Evolutionary conservation across 257 asterid genomes (phyloP).

Genomic region (Solanum chiquidenum): DNA sequence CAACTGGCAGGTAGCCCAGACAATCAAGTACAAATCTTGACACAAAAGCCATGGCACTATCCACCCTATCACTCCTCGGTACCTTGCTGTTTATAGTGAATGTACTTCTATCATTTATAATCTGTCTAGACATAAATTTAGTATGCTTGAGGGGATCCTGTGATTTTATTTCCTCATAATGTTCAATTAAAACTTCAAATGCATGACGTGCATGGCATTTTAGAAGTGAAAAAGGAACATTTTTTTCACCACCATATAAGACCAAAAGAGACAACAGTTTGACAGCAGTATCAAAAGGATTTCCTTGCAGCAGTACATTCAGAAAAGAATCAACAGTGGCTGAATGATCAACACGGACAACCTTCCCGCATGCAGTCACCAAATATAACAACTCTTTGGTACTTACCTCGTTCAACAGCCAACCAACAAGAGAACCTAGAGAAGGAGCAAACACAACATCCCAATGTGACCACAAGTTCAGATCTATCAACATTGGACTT

Average conservation of each 20-base stretch:
- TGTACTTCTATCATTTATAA: constrained; percentile 5
- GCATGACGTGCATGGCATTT: constrained; percentile 65
- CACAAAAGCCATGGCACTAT: constrained; percentile 16
- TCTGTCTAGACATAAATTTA: constrained; percentile 14
- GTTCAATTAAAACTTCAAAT: constrained; percentile 44
- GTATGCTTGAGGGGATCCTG: constrained; percentile 10
- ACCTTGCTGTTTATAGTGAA: constrained; percentile 10
- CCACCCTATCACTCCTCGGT: constrained; percentile 15
- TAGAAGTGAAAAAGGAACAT: constrained; percentile 62
- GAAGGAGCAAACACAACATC: constrained; percentile 71
- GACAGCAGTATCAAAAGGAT: constrained; percentile 73
- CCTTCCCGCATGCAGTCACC: constrained; percentile 66
- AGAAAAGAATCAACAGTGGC: constrained; percentile 65
- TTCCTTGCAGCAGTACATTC: constrained; percentile 47
- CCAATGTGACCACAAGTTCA: constrained; percentile 84
- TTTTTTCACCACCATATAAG: constrained; percentile 70
- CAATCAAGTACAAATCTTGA: constrained; percentile 73
- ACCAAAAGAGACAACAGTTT: constrained; percentile 60
- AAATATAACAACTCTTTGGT: constrained; percentile 59
- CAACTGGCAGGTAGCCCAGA: constrained; percentile 71
- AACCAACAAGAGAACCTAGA: constrained; percentile 73
- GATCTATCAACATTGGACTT: constrained; percentile 84
- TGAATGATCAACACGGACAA: constrained; percentile 69
- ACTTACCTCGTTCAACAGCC: constrained; percentile 75
- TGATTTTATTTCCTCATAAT: constrained; percentile 25